Evolutionary conservation across 176 grass and related monocot species (phyloP).

Genomic region (Poa pratensis): DNA sequence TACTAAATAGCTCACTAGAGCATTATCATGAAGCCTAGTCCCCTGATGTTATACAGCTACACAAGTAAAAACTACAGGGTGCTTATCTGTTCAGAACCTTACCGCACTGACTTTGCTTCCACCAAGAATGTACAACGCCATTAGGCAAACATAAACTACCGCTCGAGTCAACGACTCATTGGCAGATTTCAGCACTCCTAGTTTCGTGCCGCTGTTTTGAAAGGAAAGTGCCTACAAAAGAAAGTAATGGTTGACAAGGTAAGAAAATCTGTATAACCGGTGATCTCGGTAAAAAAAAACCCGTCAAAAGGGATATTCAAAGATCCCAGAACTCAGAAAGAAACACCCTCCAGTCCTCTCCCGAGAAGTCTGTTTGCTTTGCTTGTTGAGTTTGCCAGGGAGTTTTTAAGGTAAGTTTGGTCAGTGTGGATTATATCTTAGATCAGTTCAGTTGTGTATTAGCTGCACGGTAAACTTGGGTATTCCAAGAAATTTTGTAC

Average conservation of each 20-base stretch:
- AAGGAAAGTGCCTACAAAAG: constrained; percentile 71
- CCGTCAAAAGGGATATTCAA: neutral
- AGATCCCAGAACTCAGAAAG: neutral
- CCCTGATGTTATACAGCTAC: neutral
- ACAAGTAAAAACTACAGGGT: neutral
- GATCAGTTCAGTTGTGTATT: constrained; percentile 3
- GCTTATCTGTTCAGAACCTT: constrained; percentile 35
- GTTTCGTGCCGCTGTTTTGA: constrained; percentile 85
- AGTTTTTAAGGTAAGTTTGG: neutral
- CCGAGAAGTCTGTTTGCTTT: neutral
- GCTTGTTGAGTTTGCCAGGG: constrained; percentile 10
- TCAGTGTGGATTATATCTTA: neutral
- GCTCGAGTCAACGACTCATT: constrained; percentile 93
- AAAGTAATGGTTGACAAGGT: constrained; percentile 35
- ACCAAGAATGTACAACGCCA: constrained; percentile 89
- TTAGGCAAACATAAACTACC: constrained; percentile 88
- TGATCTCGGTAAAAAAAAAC: neutral
- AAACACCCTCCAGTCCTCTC: neutral
- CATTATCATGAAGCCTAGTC: neutral
- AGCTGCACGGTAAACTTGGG: neutral
- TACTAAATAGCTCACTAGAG: neutral
- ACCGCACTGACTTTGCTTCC: constrained; percentile 94
- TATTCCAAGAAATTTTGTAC: neutral
- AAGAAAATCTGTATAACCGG: neutral
- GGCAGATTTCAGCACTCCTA: constrained; percentile 89